Evolutionary conservation across 2,329 filamentous ascomycete species (phyloP).

Genomic region (Trichoderma koningii): DNA sequence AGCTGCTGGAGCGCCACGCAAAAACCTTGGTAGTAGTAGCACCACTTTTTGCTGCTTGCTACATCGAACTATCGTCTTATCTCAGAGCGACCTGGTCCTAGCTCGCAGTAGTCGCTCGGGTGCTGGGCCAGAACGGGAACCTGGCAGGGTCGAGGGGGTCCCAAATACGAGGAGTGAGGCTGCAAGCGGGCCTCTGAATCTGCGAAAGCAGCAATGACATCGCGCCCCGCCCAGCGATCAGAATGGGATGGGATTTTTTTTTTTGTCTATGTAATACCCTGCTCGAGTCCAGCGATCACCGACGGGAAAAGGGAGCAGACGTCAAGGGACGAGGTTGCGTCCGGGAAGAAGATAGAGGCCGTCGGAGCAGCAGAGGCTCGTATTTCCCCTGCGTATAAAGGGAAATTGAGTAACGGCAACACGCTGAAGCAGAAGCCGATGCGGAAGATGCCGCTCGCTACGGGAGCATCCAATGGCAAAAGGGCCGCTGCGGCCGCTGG

Average conservation of each 20-base stretch:
- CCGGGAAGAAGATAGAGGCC: background rate
- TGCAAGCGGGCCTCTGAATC: constrained; percentile 16
- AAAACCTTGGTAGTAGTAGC: constrained; percentile 11
- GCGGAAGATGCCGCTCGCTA: constrained; percentile 7
- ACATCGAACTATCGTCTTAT: background rate
- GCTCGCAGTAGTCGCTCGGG: background rate
- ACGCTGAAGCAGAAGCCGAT: background rate
- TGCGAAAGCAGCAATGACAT: constrained; percentile 15
- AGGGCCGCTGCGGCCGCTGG: constrained; percentile 2
- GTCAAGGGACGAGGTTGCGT: background rate
- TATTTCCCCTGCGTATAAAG: background rate
- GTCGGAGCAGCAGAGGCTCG: too few relatives aligned
- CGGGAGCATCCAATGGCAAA: constrained; percentile 14
- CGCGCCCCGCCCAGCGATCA: constrained; percentile 11
- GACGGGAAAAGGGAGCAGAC: background rate
- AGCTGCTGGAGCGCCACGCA: constrained; percentile 12
- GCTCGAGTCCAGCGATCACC: background rate
- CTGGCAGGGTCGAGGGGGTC: background rate
- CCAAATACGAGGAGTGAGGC: constrained; percentile 20
- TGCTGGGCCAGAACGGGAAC: constrained; percentile 5
- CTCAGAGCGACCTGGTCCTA: constrained; percentile 5
- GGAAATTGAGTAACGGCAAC: background rate
- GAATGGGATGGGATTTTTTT: background rate
- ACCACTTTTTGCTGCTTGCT: background rate
- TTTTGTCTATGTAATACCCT: background rate